Base-by-base conservation (phyloP, 106 monocot species). In the Iris macrosiphon region DNA sequence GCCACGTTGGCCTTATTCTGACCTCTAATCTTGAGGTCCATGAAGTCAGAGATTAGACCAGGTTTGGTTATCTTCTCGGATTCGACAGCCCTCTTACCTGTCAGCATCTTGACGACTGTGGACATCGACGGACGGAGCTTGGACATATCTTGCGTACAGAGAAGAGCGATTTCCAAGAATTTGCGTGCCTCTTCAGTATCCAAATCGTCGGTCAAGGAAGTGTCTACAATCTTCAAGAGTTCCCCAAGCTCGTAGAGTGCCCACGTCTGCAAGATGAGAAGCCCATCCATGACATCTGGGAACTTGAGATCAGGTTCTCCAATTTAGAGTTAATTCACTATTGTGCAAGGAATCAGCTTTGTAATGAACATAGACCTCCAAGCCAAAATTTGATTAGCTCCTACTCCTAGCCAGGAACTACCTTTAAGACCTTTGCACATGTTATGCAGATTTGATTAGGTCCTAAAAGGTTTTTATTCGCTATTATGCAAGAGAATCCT, bases 21-120 rank as follows among this genome's bases (percentile, higher is more conserved):
- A 51, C 49, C 52, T 50, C 51, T 54, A 16, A 86, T 37, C 49
- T 81, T 86, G 44, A 86, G 65, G 15, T 77, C 77, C 73, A 67
- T 74, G 56, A 86, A 86, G 48, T 86, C 86, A 32, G 48, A 63
- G 51, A 86, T 64, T n/a, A 86, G 65, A 40, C 73, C 80, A 13
- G 80, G 86, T 26, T 67, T 80, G 2, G 73, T 80, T 40, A 80
- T 81, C 34, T 51, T 49, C 22, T 54, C 62, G 2, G 24, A 17
- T 3, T 44, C 43, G 1, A 77, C 18, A 10, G 47, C 53, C 31
- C 16, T 66, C 33, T 74, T 63, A 0, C 80, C 80, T 5, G 45
- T 73, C 27, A 86, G 44, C 73, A 80, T 80, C 30, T 63, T 72
- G n/a, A 86, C 24, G 2, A 86, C 77, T 2, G 17, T 40, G 46